phyloP scores from a whole-genome alignment of 192 early-diverging fungal species.

The Podila horticola region DNA sequence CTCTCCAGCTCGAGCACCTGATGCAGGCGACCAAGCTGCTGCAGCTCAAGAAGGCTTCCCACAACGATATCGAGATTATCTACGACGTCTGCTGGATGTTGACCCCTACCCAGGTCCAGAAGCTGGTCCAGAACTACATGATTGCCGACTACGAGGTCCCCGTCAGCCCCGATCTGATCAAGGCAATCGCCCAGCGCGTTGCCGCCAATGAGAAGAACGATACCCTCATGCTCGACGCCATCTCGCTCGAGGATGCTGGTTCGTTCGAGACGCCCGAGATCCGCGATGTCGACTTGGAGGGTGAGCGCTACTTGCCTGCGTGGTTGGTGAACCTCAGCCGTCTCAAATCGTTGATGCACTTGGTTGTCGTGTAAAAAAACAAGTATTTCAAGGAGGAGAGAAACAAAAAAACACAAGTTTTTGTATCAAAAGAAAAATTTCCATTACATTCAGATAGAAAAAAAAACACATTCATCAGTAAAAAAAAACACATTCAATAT shows the following conservation, averaged over 20 bases:
- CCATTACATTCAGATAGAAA: background rate
- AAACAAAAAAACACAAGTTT: background rate
- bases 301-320: constrained; percentile 58
- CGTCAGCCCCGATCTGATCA: constrained; percentile 88
- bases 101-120: constrained; percentile 97
- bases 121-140: constrained; percentile 94
- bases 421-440: background rate
- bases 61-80: constrained; percentile 93
- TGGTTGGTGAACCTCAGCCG: constrained; percentile 52
- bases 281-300: constrained; percentile 50
- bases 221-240: constrained; percentile 88
- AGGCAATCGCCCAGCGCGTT: constrained; percentile 87
- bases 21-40: constrained; percentile 97
- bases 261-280: constrained; percentile 67
- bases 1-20: constrained; percentile 91
- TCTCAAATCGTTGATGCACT: constrained; percentile 49
- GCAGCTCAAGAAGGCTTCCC: constrained; percentile 91
- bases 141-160: constrained; percentile 95
- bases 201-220: constrained; percentile 90
- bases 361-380: constrained; percentile 35
- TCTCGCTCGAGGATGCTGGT: constrained; percentile 66
- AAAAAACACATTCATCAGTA: background rate
- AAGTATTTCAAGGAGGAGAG: background rate
- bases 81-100: constrained; percentile 99
- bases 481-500: no score